These are phyloP conservation scores for Trichoderma arundinaceum DNA, from an alignment of 2,329 filamentous ascomycete species.

Conservation along the genomic window DNA sequence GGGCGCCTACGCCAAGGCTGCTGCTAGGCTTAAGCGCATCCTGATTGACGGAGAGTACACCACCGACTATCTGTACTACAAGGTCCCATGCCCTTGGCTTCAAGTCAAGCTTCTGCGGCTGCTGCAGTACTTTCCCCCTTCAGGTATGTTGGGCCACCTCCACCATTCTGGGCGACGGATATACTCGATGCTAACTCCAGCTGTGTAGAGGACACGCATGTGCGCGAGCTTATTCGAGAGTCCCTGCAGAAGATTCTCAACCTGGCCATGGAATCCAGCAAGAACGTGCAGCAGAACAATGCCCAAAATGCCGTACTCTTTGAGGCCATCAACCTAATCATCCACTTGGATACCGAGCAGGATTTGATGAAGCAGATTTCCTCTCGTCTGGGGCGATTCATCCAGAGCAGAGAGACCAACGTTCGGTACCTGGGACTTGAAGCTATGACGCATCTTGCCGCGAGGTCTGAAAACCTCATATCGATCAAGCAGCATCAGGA, in stretches of 20 bases:
- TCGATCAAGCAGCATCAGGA: slow-evolving; percentile 98
- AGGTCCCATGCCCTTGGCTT: slow-evolving; percentile 98
- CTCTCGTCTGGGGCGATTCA: slow-evolving; percentile 87
- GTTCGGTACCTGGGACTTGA: slow-evolving; percentile 94
- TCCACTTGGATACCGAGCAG: slow-evolving; percentile 94
- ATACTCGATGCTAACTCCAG: neutral
- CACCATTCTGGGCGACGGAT: neutral
- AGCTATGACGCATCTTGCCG: slow-evolving; percentile 97
- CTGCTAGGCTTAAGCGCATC: slow-evolving; percentile 85
- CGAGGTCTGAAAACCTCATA: slow-evolving; percentile 89
- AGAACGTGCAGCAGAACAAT: slow-evolving; percentile 99
- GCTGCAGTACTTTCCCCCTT: slow-evolving; percentile 94
- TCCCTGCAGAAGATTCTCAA: slow-evolving; percentile 91
- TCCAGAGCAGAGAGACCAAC: slow-evolving; percentile 95
- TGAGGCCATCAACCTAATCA: slow-evolving; percentile 97
- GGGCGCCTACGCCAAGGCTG: slow-evolving; percentile 92
- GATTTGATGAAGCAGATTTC: slow-evolving; percentile 97
- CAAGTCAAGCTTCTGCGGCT: slow-evolving; percentile 92
- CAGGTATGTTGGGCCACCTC: slow-evolving; percentile 61
- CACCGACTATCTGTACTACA: slow-evolving; percentile 96
- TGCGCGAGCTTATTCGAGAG: slow-evolving; percentile 89
- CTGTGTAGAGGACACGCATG: slow-evolving; percentile 81
- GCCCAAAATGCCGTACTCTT: slow-evolving; percentile 97
- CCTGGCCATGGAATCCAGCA: slow-evolving; percentile 87
- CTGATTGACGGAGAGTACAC: slow-evolving; percentile 89